Conservation (phyloP, 2,329 filamentous ascomycete genomes). For the Beauveria asiatica region DNA sequence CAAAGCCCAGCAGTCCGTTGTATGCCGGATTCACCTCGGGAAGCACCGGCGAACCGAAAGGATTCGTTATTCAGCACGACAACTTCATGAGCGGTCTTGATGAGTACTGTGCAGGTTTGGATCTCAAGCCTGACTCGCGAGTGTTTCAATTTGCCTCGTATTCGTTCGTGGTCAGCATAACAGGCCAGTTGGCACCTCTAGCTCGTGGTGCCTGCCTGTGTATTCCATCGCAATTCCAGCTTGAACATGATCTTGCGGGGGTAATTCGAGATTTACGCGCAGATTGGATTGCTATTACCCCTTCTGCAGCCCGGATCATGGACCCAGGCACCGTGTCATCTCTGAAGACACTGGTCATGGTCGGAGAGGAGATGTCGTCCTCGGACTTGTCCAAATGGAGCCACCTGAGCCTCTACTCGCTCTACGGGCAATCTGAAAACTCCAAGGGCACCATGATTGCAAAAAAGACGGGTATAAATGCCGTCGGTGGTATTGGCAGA, state of each 20-base stretch:
- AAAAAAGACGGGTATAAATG: background rate
- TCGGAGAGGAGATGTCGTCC: background rate
- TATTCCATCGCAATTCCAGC: background rate
- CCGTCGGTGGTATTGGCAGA: background rate
- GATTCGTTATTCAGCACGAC: background rate
- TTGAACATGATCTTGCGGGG: background rate
- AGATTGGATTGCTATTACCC: background rate
- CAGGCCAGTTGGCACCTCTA: background rate
- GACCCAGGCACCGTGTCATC: background rate
- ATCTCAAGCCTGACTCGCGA: background rate
- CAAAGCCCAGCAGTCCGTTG: background rate
- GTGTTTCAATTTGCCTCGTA: background rate
- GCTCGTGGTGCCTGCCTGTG: background rate
- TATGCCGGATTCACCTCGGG: constrained; percentile 3
- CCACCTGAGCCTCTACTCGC: constrained; percentile 2
- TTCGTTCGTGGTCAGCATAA: constrained; percentile 4
- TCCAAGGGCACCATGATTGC: constrained; percentile 4
- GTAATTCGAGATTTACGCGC: background rate
- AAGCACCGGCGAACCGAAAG: constrained; percentile 5
- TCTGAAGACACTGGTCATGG: background rate
- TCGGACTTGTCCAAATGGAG: background rate
- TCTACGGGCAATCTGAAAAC: constrained; percentile 2
- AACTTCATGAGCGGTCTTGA: constrained; percentile 2
- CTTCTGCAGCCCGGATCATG: background rate
- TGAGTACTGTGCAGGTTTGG: background rate